These are phyloP conservation scores for Cyberlindnera veronae DNA, from an alignment of 805 yeast species.

Conservation along the genomic window DNA sequence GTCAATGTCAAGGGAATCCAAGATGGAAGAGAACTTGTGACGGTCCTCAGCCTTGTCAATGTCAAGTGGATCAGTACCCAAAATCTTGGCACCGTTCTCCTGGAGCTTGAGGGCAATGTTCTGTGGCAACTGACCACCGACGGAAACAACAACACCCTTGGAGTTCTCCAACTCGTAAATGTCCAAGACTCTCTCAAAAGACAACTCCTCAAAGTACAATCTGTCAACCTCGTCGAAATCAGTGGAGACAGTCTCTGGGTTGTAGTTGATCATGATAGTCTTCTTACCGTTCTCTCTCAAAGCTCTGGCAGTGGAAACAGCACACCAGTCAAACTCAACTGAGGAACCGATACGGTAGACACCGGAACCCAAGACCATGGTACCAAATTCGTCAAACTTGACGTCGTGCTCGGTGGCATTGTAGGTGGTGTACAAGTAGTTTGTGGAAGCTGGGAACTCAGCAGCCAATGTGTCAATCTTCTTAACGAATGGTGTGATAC, in stretches of 20 bases:
- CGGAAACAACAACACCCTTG: constrained; percentile 89
- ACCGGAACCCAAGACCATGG: constrained; percentile 97
- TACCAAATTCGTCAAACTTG: constrained; percentile 82
- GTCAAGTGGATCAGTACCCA: constrained; percentile 93
- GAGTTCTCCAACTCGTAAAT: constrained; percentile 91
- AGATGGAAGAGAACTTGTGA: constrained; percentile 92
- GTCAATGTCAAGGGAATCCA: constrained; percentile 89
- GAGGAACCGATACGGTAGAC: constrained; percentile 98
- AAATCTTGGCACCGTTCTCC: constrained; percentile 75
- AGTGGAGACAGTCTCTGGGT: constrained; percentile 98
- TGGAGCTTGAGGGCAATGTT: constrained; percentile 88
- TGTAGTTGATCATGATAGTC: constrained; percentile 95
- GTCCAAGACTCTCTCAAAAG: constrained; percentile 95
- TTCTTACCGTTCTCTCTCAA: constrained; percentile 82
- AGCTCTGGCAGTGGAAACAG: constrained; percentile 94
- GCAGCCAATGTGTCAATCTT: constrained; percentile 97
- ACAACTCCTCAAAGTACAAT: constrained; percentile 91
- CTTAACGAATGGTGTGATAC: constrained; percentile 89
- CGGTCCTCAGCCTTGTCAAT: constrained; percentile 98
- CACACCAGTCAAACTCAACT: constrained; percentile 99
- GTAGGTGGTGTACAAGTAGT: constrained; percentile 93
- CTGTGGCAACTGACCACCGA: constrained; percentile 98
- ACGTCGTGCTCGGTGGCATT: constrained; percentile 87
- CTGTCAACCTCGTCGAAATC: constrained; percentile 98
- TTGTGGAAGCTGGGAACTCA: constrained; percentile 96